Conservation (phyloP, 2,329 filamentous ascomycete species). For the Penicillium sp. region DNA sequence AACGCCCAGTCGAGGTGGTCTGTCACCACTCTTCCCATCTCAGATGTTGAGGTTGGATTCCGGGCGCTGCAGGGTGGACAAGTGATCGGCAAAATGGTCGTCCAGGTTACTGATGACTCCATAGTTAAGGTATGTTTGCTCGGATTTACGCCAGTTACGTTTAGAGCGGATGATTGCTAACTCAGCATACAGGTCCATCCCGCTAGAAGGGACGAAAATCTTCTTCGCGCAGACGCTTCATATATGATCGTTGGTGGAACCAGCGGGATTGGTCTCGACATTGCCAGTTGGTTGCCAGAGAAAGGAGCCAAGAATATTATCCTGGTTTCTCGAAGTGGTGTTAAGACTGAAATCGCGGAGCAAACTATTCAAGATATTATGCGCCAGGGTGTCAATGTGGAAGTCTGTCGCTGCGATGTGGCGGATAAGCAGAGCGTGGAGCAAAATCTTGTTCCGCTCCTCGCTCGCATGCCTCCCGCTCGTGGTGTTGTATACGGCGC, state of each 20-base stretch:
- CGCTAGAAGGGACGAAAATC: slow-evolving; percentile 19
- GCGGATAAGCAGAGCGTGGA: slow-evolving; percentile 21
- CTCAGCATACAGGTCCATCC: slow-evolving; percentile 17
- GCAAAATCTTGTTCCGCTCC: slow-evolving; percentile 23
- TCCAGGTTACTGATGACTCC: slow-evolving; percentile 22
- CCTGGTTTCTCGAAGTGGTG: slow-evolving; percentile 52
- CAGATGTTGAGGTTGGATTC: slow-evolving; percentile 26
- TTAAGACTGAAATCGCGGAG: slow-evolving; percentile 20
- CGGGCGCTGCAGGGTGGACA: slow-evolving; percentile 27
- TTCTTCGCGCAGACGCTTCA: slow-evolving; percentile 37
- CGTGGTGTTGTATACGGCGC: slow-evolving; percentile 48
- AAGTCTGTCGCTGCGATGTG: slow-evolving; percentile 38
- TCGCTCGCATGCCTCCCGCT: slow-evolving; percentile 36
- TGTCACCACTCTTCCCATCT: slow-evolving; percentile 22
- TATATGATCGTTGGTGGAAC: slow-evolving; percentile 61
- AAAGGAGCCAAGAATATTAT: slow-evolving; percentile 56
- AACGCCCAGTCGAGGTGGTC: slow-evolving; percentile 20
- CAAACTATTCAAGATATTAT: slow-evolving; percentile 16
- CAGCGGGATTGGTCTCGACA: slow-evolving; percentile 57
- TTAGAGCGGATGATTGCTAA: not conserved
- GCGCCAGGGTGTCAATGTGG: slow-evolving; percentile 20
- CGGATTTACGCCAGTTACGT: fast-evolving
- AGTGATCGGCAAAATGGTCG: slow-evolving; percentile 28
- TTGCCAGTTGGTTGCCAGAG: slow-evolving; percentile 51
- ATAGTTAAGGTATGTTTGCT: slow-evolving; percentile 24